Conservation (phyloP, 495 filamentous ascomycete genomes). For the Podospora sp. region DNA sequence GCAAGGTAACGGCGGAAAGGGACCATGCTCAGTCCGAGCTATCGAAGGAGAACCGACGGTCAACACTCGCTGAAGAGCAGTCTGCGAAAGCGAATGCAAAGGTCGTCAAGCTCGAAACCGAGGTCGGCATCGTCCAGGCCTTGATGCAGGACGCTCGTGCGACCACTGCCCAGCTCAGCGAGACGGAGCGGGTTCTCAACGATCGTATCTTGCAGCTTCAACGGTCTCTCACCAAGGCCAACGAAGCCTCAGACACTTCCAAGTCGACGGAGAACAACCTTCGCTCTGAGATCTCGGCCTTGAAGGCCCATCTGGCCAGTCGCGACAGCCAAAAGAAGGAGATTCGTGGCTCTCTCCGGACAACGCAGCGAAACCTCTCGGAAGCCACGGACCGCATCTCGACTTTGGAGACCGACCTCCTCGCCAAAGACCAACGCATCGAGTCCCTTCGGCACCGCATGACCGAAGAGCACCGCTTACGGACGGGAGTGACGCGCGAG, state of each 20-base stretch:
- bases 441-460: conserved; percentile 1
- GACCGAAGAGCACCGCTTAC: conserved; percentile 6
- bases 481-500: neutral
- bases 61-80: neutral
- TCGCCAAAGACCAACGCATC: conserved; percentile 4
- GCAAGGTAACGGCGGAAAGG: conserved; percentile 3
- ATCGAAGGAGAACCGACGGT: neutral
- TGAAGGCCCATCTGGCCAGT: neutral
- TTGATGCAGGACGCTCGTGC: neutral
- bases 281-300: conserved; percentile 7
- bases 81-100: conserved; percentile 1
- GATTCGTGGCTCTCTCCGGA: neutral
- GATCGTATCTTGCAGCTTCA: neutral
- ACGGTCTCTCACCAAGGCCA: neutral
- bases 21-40: neutral
- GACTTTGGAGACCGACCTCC: conserved; percentile 6
- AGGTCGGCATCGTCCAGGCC: conserved; percentile 5
- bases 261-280: neutral
- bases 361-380: neutral
- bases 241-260: neutral
- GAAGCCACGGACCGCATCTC: conserved; percentile 11
- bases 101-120: conserved; percentile 5
- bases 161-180: neutral
- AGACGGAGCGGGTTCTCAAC: conserved; percentile 4
- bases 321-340: conserved; percentile 3